Evolutionary conservation across 345 rosid species (phyloP).

Genomic region (Microcos paniculata): DNA sequence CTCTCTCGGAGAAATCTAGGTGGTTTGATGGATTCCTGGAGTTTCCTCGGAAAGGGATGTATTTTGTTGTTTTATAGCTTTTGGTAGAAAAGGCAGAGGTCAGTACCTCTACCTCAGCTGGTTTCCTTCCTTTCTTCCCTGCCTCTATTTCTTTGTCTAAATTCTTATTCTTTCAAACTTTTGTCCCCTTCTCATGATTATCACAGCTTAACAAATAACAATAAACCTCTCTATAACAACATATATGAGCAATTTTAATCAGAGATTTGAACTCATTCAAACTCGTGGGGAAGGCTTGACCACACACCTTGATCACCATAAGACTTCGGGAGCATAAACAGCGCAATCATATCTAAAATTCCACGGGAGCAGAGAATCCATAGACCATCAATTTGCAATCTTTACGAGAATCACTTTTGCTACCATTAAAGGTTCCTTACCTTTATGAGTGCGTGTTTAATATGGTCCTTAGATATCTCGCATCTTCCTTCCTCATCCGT

Average conservation of each 20-base stretch:
- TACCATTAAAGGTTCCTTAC: constrained; percentile 9
- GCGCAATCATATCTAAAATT: neutral
- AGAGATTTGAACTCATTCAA: neutral
- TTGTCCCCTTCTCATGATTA: neutral
- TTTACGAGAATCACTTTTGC: neutral
- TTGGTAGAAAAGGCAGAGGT: neutral
- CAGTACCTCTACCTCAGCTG: neutral
- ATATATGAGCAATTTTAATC: neutral
- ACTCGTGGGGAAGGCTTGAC: neutral
- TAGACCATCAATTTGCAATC: neutral
- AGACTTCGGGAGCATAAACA: neutral
- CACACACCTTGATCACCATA: neutral
- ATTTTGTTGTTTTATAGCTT: neutral
- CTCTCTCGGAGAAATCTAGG: neutral
- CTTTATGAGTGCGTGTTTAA: neutral
- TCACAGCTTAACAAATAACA: neutral
- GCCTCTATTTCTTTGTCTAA: neutral
- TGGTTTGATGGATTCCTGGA: neutral
- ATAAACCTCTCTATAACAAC: neutral
- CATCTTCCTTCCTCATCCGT: constrained; percentile 13
- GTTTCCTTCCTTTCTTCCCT: neutral
- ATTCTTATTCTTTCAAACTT: neutral
- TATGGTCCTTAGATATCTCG: constrained; percentile 4
- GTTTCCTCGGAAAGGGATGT: neutral
- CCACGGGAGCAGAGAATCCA: neutral